phyloP scores from a whole-genome alignment of 768 basidiomycete genomes.

The Botryobasidium botryosum region DNA sequence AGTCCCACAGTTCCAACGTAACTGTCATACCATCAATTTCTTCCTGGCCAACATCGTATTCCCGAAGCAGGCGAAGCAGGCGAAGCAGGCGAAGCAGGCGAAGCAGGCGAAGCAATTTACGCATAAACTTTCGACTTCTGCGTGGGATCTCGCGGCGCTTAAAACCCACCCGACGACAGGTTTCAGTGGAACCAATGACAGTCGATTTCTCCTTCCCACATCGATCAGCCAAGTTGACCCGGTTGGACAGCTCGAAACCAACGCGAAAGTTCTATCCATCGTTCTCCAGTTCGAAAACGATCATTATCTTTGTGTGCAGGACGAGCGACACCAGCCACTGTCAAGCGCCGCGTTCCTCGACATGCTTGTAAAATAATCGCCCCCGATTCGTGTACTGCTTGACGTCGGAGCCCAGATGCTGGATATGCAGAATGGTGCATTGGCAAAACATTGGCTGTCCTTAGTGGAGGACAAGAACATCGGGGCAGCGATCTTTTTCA shows the following conservation, averaged over 20 bases:
- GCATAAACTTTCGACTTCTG: conserved; percentile 29
- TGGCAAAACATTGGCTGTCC: conserved; percentile 2
- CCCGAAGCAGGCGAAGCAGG: conserved; percentile 31
- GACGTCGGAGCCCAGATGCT: conserved; percentile 6
- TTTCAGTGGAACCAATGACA: conserved; percentile 42
- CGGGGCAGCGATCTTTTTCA: conserved; percentile 1
- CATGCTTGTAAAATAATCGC: not conserved
- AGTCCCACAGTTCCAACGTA: conserved; percentile 23
- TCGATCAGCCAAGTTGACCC: conserved; percentile 2
- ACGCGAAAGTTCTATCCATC: conserved; percentile 1
- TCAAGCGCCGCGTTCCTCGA: not conserved
- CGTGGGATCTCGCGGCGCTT: conserved; percentile 35
- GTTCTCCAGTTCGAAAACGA: conserved; percentile 1
- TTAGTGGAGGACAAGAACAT: not conserved
- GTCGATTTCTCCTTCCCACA: conserved; percentile 13
- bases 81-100: not conserved
- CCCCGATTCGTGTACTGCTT: not conserved
- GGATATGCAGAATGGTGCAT: not conserved
- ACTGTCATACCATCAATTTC: conserved; percentile 29
- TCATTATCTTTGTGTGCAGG: no score
- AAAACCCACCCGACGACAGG: conserved; percentile 27
- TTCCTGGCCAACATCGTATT: conserved; percentile 32
- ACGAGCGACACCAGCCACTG: no score
- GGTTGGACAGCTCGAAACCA: not conserved
- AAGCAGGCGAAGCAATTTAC: conserved; percentile 33